Percentiles rank a stretch among this genome's conserved stretches.
Evolutionary conservation across 1,284 basidiomycete species (phyloP).

Genomic region (Caloboletus firmus): DNA sequence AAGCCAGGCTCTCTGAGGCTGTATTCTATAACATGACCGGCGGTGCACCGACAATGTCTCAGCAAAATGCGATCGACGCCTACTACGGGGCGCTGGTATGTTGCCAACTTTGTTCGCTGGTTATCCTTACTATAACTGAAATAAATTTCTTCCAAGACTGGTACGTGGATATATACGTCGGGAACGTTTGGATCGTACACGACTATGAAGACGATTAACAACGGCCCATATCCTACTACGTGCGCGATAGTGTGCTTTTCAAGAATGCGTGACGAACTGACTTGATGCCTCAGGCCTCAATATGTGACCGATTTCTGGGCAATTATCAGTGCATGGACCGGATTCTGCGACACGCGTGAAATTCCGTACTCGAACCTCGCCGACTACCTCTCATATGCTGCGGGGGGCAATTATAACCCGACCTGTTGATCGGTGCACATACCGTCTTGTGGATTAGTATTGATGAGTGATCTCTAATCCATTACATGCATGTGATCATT

Average conservation of each 20-base stretch:
- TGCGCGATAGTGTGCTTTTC: not conserved
- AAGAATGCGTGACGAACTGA: not conserved
- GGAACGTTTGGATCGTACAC: conserved; percentile 8
- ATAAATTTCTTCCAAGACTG: conserved; percentile 11
- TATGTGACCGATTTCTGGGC: conserved; percentile 23
- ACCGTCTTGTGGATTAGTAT: not conserved
- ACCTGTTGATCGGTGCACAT: conserved; percentile 9
- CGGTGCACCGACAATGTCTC: conserved; percentile 20
- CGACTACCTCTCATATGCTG: conserved; percentile 23
- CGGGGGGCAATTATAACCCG: conserved; percentile 9
- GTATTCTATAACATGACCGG: conserved; percentile 26
- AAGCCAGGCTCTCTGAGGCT: conserved; percentile 17
- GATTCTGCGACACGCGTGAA: conserved; percentile 18
- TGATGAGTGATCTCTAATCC: not conserved
- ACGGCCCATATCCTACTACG: conserved; percentile 29
- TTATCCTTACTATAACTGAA: not conserved
- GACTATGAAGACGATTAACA: conserved; percentile 1
- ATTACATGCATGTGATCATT: not conserved
- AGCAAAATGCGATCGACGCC: conserved; percentile 25
- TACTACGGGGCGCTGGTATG: conserved; percentile 24
- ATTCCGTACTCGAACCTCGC: conserved; percentile 27
- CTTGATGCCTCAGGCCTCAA: conserved; percentile 1
- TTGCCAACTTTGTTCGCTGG: not conserved
- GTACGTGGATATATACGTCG: conserved; percentile 8
- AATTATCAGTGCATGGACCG: conserved; percentile 25